Evolutionary conservation across 2,329 filamentous ascomycete genomes (phyloP).

Genomic region (Fusarium aywerte): DNA sequence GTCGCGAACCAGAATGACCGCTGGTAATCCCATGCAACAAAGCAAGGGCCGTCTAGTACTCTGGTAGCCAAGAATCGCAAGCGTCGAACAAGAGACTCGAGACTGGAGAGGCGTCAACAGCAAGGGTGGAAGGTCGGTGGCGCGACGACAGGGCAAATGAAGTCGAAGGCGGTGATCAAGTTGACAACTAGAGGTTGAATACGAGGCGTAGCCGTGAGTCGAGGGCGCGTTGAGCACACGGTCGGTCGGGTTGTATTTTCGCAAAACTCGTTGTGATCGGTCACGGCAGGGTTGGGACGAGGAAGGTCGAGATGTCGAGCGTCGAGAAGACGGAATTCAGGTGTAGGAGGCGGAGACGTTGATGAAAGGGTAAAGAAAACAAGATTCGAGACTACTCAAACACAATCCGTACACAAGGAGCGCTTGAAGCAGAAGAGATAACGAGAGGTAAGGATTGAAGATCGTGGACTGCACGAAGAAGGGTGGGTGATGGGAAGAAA

Average conservation of each 20-base stretch:
- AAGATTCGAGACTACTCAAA: constrained; percentile 43
- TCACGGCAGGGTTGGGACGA: constrained; percentile 45
- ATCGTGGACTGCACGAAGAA: constrained; percentile 51
- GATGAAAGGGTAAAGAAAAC: constrained; percentile 24
- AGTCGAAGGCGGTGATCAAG: constrained; percentile 10
- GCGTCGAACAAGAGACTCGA: constrained; percentile 32
- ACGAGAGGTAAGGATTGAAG: constrained; percentile 37
- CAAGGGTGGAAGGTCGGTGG: constrained; percentile 38
- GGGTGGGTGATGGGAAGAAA: constrained; percentile 49
- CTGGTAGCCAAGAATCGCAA: constrained; percentile 29
- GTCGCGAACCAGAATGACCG: constrained; percentile 37
- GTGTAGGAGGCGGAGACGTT: constrained; percentile 15
- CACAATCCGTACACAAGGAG: constrained; percentile 38
- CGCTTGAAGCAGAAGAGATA: constrained; percentile 37
- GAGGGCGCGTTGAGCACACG: constrained; percentile 39
- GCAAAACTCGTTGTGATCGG: constrained; percentile 49
- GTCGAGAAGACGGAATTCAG: constrained; percentile 37
- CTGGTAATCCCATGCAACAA: constrained; percentile 42
- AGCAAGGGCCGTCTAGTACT: background rate
- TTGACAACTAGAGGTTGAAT: constrained; percentile 25
- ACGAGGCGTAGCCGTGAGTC: constrained; percentile 34
- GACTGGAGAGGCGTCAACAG: constrained; percentile 24
- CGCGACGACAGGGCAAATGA: constrained; percentile 27
- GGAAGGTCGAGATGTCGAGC: constrained; percentile 42
- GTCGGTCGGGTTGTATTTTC: constrained; percentile 46